Evolutionary conservation across 2,329 filamentous ascomycete genomes (phyloP), one percentile per base, ranked within the genome.

Genomic region (Colletotrichum liriopes): DNA sequence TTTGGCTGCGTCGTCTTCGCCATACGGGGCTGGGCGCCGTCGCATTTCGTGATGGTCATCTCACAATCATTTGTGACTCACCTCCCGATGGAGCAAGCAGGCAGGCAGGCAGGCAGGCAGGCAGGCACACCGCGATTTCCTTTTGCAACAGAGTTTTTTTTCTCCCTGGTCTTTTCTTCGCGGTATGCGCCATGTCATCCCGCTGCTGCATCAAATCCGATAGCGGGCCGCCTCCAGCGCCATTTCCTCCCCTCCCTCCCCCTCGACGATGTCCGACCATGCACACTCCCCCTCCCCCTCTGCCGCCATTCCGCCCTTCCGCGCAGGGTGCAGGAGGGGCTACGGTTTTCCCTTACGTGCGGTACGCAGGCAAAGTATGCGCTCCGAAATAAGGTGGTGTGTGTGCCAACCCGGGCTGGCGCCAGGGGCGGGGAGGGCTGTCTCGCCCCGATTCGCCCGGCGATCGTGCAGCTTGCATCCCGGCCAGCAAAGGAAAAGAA

Each of bases 381-480:
- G 16, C 26, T n/a, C 35, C 32, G 32, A 52, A 52, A 41, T 54
- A 62, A 54, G 64, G 60, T 49, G 59, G 66, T 49, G 39, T 39
- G 66, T 45, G 65, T 41, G 37, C 43, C 47, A 35, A n/a, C 20
- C 58, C 58, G 49, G 59, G 20, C 41, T 47, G 41, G 49, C 18
- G 43, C n/a, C 45, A 39, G 52, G 59, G 29, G 32, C n/a, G 18
- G 16, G 41, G 1, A 37, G 37, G 29, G n/a, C 16, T 35, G 52
- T 14, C 55, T 60, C 65, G 54, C n/a, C 69, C 69, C 69, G 65
- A 72, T 65, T 72, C 59, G 69, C 32, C 68, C 59, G 49, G 49
- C 58, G 26, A 72, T 72, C 65, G 51, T 64, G 65, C 69, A 72
- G 49, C 69, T 61, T 49, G 54, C 69, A 54, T 60, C 69, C 65